These are phyloP conservation scores for Ceratobasidium sp. DNA, from an alignment of 1,284 basidiomycete genomes.

Conservation along the genomic window DNA sequence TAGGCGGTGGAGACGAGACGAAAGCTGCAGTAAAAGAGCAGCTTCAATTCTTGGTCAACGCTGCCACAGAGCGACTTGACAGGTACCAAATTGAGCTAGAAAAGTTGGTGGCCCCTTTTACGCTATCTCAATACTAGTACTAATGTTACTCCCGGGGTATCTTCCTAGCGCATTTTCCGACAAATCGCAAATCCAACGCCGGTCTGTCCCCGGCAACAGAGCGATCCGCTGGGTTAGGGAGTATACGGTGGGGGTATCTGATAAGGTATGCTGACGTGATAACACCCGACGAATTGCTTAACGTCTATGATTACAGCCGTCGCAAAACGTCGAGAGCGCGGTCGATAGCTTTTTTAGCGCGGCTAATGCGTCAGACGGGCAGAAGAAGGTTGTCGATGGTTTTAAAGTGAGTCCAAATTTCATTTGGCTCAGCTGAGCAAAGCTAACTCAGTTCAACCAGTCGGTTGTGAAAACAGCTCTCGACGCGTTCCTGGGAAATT, in stretches of 20 bases:
- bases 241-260: conserved; percentile 28
- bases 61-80: conserved; percentile 30
- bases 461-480: conserved; percentile 14
- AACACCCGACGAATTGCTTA: neutral
- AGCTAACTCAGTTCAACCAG: conserved; percentile 7
- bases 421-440: neutral
- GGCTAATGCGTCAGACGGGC: neutral
- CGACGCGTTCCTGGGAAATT: conserved; percentile 40
- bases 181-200: neutral
- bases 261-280: conserved; percentile 9
- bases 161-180: conserved; percentile 7
- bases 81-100: conserved; percentile 44
- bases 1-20: neutral
- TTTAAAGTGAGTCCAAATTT: conserved; percentile 26
- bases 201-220: conserved; percentile 32
- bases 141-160: neutral
- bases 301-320: conserved; percentile 5
- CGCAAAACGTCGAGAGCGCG: neutral
- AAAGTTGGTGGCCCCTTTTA: conserved; percentile 13
- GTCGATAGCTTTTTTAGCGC: conserved; percentile 39
- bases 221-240: conserved; percentile 36
- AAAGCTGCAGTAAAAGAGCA: conserved; percentile 41
- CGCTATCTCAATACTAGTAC: neutral
- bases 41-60: conserved; percentile 38
- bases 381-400: conserved; percentile 20